Evolutionary conservation across 768 basidiomycete species (phyloP), one percentile per base, ranked within the genome.

Genomic region (Cantharellus cinnabarinus): DNA sequence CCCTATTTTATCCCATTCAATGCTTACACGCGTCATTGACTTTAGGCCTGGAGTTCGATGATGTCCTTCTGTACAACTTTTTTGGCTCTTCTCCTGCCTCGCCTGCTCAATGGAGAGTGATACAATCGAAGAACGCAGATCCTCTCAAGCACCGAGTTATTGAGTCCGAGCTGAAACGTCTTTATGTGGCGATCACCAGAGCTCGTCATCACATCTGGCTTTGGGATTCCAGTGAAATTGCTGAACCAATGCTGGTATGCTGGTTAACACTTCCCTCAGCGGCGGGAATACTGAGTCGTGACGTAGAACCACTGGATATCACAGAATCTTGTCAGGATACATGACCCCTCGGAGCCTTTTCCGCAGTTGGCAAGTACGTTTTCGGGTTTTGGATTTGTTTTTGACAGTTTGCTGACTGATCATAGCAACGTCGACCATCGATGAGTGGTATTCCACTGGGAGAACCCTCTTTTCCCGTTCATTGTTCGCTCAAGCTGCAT

Each of bases 11-110:
- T 41, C 14, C 38, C 5, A 5, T 15, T 57, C 56, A 57, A 14
- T 1, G 20, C 20, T 29, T 2, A 42, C 37, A 42, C 34, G 15
- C 37, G 10, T 34, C 15, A n/a, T 34, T 57, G 38, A 57, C 56
- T 38, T 40, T 59, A 85, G 83, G 52, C 10, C 52, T 54, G 7
- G 52, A 54, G 52, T 54, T 54, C 35, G 52, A 54, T 54, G 52
- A 54, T 37, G 83, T 87, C 3, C 71, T 87, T 2, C 64, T 87
- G 5, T 85, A 80, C 64, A 79, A 87, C 62, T 85, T 85, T 68
- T 87, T 87, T 63, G 74, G 77, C 35, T 81, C 83, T 62, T 86
- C 85, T 0, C 63, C 65, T 0, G 68, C 76, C 2, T 74, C 74
- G 44, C 59, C 66, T 1, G 67, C 76, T 0, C 79, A 79, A 53